phyloP scores from a whole-genome alignment of 257 asterid genomes.

The Avicennia marina region DNA sequence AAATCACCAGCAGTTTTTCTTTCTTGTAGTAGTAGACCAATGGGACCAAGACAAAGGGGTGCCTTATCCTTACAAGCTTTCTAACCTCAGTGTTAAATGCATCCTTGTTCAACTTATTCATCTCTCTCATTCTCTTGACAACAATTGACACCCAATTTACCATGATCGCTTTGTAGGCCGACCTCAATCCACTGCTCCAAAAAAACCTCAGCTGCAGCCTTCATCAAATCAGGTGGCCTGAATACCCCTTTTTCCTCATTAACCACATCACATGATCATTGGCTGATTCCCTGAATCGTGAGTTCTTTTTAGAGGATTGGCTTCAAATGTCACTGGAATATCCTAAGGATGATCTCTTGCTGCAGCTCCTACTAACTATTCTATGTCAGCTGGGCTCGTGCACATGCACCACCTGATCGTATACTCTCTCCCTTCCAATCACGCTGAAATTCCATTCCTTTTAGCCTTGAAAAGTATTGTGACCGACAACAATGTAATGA shows the following conservation, averaged over 20 bases:
- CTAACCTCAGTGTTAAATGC: slow-evolving; percentile 60
- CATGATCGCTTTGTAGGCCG: slow-evolving; percentile 78
- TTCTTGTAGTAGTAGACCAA: slow-evolving; percentile 82
- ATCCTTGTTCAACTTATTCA: slow-evolving; percentile 65
- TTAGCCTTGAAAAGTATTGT: slow-evolving; percentile 49
- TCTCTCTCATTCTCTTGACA: slow-evolving; percentile 78
- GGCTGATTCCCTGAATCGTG: slow-evolving; percentile 18
- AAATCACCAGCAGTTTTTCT: slow-evolving; percentile 80
- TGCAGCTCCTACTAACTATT: slow-evolving; percentile 21
- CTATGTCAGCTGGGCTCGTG: background rate
- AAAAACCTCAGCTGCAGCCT: slow-evolving; percentile 96
- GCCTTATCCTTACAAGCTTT: slow-evolving; percentile 50
- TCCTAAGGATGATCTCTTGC: background rate
- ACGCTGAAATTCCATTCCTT: slow-evolving; percentile 28
- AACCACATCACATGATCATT: slow-evolving; percentile 60
- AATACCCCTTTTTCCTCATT: slow-evolving; percentile 64
- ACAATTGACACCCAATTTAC: slow-evolving; percentile 63
- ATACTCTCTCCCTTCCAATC: slow-evolving; percentile 39
- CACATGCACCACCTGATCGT: slow-evolving; percentile 9
- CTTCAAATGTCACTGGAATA: slow-evolving; percentile 4
- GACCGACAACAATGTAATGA: slow-evolving; percentile 43
- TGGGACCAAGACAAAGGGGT: slow-evolving; percentile 62
- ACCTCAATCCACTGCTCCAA: slow-evolving; percentile 81
- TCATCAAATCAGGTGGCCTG: slow-evolving; percentile 84
- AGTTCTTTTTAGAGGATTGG: slow-evolving; percentile 33